Conservation (phyloP, 495 filamentous ascomycete species). For the Penicillium macrosclerotiorum region DNA sequence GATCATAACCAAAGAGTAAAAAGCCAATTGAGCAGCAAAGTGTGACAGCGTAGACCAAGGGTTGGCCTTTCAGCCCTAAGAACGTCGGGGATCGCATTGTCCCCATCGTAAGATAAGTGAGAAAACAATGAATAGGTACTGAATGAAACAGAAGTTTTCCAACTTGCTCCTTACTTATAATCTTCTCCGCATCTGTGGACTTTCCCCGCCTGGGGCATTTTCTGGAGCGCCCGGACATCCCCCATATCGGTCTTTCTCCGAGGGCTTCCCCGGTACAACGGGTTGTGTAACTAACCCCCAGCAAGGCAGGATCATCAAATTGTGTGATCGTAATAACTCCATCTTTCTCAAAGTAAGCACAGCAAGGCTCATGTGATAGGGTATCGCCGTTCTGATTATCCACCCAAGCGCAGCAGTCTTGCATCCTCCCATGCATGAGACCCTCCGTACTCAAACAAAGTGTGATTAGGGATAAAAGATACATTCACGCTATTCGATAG, state of each 20-base stretch:
- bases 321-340: too few relatives aligned
- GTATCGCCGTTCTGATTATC: not conserved
- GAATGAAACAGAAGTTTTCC: too few relatives aligned
- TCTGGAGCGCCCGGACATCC: not conserved
- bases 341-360: too few relatives aligned
- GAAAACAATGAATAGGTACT: not conserved
- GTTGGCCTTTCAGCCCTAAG: slow-evolving; percentile 22
- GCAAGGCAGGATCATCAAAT: not conserved
- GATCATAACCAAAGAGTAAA: slow-evolving; percentile 24
- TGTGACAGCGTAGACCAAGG: slow-evolving; percentile 22
- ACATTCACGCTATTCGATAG: too few relatives aligned
- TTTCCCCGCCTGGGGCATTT: not conserved
- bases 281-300: not conserved
- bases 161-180: not conserved
- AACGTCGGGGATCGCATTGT: slow-evolving; percentile 7
- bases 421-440: not conserved
- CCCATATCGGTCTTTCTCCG: slow-evolving; percentile 6
- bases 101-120: not conserved
- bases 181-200: not conserved
- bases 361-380: not conserved
- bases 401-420: not conserved
- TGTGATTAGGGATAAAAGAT: too few relatives aligned
- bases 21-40: slow-evolving; percentile 22
- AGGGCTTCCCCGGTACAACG: not conserved
- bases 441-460: too few relatives aligned